Evolutionary conservation across 129 eudicot genomes (phyloP).

Genomic region (Escallonia herrerae): DNA sequence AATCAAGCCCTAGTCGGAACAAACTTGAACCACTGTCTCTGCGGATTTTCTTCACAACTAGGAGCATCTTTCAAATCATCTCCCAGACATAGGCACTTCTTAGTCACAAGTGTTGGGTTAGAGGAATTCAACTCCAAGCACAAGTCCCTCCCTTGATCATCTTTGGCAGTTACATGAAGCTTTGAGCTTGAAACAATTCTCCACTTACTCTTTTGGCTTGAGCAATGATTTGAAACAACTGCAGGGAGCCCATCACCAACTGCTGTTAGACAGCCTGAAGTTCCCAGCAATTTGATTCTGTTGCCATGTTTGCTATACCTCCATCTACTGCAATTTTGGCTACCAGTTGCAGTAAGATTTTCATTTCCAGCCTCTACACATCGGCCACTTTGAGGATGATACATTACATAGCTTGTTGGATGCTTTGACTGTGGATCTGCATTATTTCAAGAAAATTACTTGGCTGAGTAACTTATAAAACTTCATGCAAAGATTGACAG

Average conservation of each 20-base stretch:
- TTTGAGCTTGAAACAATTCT: constrained; percentile 35
- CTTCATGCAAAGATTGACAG: no score
- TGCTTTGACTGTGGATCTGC: constrained; percentile 22
- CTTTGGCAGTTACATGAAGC: constrained; percentile 43
- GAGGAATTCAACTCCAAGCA: constrained; percentile 52
- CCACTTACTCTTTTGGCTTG: constrained; percentile 35
- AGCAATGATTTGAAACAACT: constrained; percentile 22
- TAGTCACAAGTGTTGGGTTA: constrained; percentile 28
- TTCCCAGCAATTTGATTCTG: constrained; percentile 23
- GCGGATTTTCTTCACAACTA: constrained; percentile 48
- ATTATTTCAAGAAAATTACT: neutral
- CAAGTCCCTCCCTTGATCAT: constrained; percentile 27
- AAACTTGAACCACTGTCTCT: constrained; percentile 60
- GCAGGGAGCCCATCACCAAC: constrained; percentile 18
- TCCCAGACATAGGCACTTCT: constrained; percentile 49
- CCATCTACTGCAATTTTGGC: constrained; percentile 33
- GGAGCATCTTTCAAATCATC: constrained; percentile 32
- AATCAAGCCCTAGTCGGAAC: constrained; percentile 8
- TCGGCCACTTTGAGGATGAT: constrained; percentile 56
- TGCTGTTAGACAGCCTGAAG: constrained; percentile 18
- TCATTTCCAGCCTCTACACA: constrained; percentile 31
- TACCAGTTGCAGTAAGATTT: constrained; percentile 16
- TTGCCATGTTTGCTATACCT: constrained; percentile 25
- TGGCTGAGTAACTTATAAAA: no score
- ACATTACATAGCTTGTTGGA: constrained; percentile 28